These are phyloP conservation scores for Alternaria sp. DNA, from an alignment of 2,329 filamentous ascomycete genomes.

Conservation along the genomic window DNA sequence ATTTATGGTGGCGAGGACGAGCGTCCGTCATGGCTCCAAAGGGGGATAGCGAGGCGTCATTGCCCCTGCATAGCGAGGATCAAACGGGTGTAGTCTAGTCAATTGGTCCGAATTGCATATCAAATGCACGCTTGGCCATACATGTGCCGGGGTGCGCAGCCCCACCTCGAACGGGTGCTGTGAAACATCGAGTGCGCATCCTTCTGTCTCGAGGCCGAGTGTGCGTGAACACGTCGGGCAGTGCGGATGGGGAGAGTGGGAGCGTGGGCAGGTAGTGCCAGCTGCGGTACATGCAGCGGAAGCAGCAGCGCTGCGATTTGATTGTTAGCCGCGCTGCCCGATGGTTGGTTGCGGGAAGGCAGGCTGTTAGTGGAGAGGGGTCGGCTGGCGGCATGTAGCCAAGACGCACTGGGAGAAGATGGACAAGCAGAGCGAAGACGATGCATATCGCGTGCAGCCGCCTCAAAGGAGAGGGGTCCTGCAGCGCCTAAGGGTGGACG, in stretches of 20 bases:
- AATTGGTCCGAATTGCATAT: constrained; percentile 34
- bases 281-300: constrained; percentile 1
- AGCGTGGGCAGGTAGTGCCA: not conserved
- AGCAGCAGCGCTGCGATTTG: not conserved
- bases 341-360: constrained; percentile 5
- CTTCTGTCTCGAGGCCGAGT: constrained; percentile 29
- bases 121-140: constrained; percentile 32
- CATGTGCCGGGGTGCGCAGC: constrained; percentile 18
- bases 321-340: constrained; percentile 21
- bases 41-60: constrained; percentile 25
- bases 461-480: constrained; percentile 16
- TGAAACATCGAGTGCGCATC: constrained; percentile 38
- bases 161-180: constrained; percentile 28
- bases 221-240: constrained; percentile 2
- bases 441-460: constrained; percentile 27
- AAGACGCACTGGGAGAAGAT: constrained; percentile 25
- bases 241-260: not conserved
- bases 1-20: constrained; percentile 44
- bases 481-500: constrained; percentile 2
- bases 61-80: constrained; percentile 38
- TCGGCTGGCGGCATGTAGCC: constrained; percentile 29
- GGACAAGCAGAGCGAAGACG: constrained; percentile 9
- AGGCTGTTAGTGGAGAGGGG: constrained; percentile 18
- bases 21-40: constrained; percentile 26
- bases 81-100: constrained; percentile 19